A percentile compares a stretch with the other conserved stretches of the same genome.
These are phyloP conservation scores for Arachnomyces sp. DNA, from an alignment of 2,329 filamentous ascomycete species.

Conservation along the genomic window DNA sequence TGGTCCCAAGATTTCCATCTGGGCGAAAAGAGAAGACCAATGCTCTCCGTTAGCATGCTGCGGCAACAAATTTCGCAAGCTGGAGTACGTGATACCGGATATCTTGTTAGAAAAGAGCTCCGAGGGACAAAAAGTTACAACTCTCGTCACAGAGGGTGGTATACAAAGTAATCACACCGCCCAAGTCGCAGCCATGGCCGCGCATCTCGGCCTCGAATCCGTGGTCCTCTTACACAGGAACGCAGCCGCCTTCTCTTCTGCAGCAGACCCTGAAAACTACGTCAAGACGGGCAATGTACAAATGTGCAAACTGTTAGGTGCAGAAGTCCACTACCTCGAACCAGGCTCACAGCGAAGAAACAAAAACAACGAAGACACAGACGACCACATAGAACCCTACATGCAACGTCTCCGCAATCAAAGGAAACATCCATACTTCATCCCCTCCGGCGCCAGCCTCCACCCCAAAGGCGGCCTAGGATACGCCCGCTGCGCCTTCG, in stretches of 20 bases:
- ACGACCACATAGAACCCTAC: no score
- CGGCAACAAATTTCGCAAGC: slow-evolving; percentile 63
- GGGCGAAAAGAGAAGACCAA: slow-evolving; percentile 65
- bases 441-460: slow-evolving; percentile 63
- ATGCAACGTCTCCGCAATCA: slow-evolving; percentile 29
- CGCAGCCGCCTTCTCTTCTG: no score
- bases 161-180: slow-evolving; percentile 65
- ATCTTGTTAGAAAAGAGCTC: no score
- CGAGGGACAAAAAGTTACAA: no score
- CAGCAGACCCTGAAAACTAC: no score
- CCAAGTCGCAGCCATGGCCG: slow-evolving; percentile 57
- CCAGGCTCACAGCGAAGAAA: no score
- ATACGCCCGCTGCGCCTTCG: slow-evolving; percentile 64
- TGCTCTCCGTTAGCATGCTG: slow-evolving; percentile 61
- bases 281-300: no score
- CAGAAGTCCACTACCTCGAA: no score
- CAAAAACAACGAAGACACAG: no score
- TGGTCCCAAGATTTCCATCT: slow-evolving; percentile 45
- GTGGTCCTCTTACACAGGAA: slow-evolving; percentile 24
- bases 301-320: no score
- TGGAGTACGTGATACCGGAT: slow-evolving; percentile 63
- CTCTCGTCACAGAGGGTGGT: slow-evolving; percentile 60
- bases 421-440: slow-evolving; percentile 57
- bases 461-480: slow-evolving; percentile 63
- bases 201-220: slow-evolving; percentile 45